Evolutionary conservation across 305 asterid species (phyloP).

Genomic region (Galium porrigens): DNA sequence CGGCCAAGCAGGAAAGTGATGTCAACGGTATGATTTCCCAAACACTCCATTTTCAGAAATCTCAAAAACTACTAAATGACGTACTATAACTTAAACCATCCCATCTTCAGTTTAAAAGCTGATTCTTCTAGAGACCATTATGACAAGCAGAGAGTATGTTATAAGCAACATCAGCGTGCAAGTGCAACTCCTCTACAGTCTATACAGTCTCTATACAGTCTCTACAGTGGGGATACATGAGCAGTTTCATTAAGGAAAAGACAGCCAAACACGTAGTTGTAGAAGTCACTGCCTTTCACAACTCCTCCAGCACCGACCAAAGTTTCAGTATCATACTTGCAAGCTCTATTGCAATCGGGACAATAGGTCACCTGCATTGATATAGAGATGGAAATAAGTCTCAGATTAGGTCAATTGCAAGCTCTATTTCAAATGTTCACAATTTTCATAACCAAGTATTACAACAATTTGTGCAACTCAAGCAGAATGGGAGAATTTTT

Average conservation of each 20-base stretch:
- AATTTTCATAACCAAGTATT: conserved; percentile 1
- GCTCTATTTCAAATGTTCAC: not conserved
- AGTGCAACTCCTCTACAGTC: conserved; percentile 24
- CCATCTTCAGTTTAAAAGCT: not conserved
- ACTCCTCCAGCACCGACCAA: conserved; percentile 32
- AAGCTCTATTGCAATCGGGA: conserved; percentile 87
- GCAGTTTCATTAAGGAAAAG: conserved; percentile 69
- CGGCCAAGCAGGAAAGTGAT: no score
- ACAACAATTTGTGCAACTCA: conserved; percentile 1
- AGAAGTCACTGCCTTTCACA: conserved; percentile 57
- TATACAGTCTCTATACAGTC: conserved; percentile 47
- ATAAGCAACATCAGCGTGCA: not conserved
- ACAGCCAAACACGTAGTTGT: conserved; percentile 71
- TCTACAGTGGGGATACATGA: conserved; percentile 60
- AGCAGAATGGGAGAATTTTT: not conserved
- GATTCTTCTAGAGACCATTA: not conserved
- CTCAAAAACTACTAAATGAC: not conserved
- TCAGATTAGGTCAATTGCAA: not conserved
- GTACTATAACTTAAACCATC: not conserved
- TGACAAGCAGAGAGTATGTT: no score
- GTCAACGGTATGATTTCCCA: no score
- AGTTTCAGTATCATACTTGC: conserved; percentile 63
- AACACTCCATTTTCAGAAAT: not conserved
- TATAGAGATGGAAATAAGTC: conserved; percentile 7
- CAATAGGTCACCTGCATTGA: conserved; percentile 72